Percentiles rank a stretch among this genome's conserved stretches.
These are phyloP conservation scores for Gossypium herbaceum DNA, from an alignment of 345 rosid species.

Conservation along the genomic window DNA sequence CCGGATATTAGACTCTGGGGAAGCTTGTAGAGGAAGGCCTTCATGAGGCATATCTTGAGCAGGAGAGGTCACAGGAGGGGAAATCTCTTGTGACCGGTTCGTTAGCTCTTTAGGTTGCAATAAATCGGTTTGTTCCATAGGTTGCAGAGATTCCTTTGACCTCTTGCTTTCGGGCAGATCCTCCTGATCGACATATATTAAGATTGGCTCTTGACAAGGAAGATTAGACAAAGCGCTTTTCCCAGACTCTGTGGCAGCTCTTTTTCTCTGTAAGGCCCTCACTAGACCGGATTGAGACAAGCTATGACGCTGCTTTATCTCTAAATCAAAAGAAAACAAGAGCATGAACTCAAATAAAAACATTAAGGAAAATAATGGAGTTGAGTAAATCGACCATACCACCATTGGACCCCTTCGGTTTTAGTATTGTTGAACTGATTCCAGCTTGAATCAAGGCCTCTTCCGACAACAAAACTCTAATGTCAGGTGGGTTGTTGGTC, in stretches of 20 bases:
- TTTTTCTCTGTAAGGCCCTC: slow-evolving; percentile 1
- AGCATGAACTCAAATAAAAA: not conserved
- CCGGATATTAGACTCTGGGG: not conserved
- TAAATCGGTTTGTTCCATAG: not conserved
- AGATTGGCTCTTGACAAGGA: not conserved
- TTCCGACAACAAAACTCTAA: not conserved
- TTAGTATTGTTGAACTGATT: not conserved
- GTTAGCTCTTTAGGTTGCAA: slow-evolving; percentile 1
- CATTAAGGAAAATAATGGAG: not conserved
- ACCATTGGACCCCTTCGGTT: not conserved
- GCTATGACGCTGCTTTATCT: not conserved
- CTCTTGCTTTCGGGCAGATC: not conserved
- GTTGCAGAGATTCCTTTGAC: not conserved
- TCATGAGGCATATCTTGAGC: not conserved
- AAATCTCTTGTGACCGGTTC: not conserved
- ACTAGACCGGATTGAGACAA: not conserved
- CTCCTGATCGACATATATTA: not conserved
- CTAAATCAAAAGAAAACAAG: not conserved
- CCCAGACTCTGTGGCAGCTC: not conserved
- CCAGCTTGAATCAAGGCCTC: slow-evolving; percentile 1
- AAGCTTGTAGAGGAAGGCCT: not conserved
- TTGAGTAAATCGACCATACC: not conserved
- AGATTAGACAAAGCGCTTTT: not conserved
- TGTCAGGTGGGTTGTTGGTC: not conserved
- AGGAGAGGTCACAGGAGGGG: not conserved